Base-by-base conservation (phyloP, 345 rosid genomes). In the Brassica cretica region DNA sequence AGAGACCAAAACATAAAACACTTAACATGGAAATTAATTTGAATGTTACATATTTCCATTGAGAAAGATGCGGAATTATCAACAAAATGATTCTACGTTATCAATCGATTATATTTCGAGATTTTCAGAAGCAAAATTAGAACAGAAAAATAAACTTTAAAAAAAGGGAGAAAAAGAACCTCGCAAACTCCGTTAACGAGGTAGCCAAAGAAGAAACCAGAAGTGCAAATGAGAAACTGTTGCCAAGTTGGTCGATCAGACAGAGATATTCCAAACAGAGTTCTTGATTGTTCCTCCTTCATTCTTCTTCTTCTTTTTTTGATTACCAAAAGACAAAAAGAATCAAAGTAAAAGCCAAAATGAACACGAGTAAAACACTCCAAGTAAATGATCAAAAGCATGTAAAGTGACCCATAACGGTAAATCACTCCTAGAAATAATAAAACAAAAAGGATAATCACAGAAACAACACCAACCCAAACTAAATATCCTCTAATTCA, bases 181-280 rank as follows among this genome's bases (percentile, higher is more conserved):
- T 95, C 99, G 60, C 97, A 94, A 73, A 94, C 77, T 79, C 98
- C 98, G 77, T 92, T 94, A 66, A 92, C 88, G 74, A 94, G 97
- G 76, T 94, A 92, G 46, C 97, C 95, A 73, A 94, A 94, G 89
- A 94, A 94, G 89, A 94, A 92, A 60, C 97, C 97, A 81, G 98
- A 88, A 63, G 97, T 87, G 66, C 97, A 92, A 46, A 94, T 90
- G 55, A 94, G 89, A 83, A 94, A 94, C 78, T 89, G 97, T 49
- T 94, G 90, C 96, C 96, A 92, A 44, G 72, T 83, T 35, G 97
- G 89, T 71, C 90, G 84, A 81, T 82, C 88, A 72, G 95, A 86
- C 32, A 92, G 76, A 15, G 93, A 88, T 75, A 92, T 89, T 60
- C 97, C 96, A 65, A 90, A 92, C 85, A 90, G 76, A 74, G 88